phyloP scores from a whole-genome alignment of 208 protist genomes.

The Crithidia brevicula region DNA sequence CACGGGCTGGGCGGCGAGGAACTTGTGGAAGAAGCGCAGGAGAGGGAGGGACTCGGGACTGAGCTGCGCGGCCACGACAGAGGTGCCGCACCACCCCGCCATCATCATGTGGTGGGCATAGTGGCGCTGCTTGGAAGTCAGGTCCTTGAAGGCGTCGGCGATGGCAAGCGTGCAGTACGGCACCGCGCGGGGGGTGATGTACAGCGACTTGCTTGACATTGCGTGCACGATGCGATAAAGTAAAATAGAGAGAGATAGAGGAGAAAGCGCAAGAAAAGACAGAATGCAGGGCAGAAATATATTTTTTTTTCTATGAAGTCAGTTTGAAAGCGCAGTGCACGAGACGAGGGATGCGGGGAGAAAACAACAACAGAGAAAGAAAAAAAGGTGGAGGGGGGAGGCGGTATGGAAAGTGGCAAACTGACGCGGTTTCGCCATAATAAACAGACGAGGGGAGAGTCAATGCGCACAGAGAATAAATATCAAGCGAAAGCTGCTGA shows the following conservation, averaged over 20 bases:
- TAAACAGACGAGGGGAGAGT: no score
- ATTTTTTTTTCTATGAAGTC: no score
- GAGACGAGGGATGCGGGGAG: not conserved
- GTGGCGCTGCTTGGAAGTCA: slow-evolving; percentile 72
- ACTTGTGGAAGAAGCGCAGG: slow-evolving; percentile 46
- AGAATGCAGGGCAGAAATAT: no score
- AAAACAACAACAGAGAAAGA: not conserved
- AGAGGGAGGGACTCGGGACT: slow-evolving; percentile 72
- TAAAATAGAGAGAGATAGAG: not conserved
- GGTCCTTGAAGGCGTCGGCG: slow-evolving; percentile 66
- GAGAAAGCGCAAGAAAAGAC: slow-evolving; percentile 10
- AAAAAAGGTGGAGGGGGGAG: no score
- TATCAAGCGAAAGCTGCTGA: no score
- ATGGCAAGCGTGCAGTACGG: slow-evolving; percentile 70
- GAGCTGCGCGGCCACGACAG: slow-evolving; percentile 58
- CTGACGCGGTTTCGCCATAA: no score
- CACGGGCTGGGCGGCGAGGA: slow-evolving; percentile 40
- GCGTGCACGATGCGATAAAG: slow-evolving; percentile 17
- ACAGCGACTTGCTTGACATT: slow-evolving; percentile 30
- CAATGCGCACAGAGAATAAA: no score
- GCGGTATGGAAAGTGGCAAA: no score
- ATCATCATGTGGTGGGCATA: slow-evolving; percentile 87
- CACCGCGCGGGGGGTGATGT: slow-evolving; percentile 66
- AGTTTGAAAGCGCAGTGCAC: no score
- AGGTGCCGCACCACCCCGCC: slow-evolving; percentile 54